phyloP scores from a whole-genome alignment of 106 monocot species.

The Dendrobium catenatum region DNA sequence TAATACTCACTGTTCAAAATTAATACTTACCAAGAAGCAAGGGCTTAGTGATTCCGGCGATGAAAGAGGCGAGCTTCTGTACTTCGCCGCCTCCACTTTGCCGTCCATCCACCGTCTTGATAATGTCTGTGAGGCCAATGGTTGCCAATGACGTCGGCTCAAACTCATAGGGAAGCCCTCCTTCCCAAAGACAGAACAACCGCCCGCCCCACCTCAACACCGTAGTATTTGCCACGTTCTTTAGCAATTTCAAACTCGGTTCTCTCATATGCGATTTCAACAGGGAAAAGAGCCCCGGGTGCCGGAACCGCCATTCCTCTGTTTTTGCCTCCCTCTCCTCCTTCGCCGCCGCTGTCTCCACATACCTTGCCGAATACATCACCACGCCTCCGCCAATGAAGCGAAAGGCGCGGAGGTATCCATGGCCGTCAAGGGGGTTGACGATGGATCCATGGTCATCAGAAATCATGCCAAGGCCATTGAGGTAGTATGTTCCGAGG shows the following conservation, averaged over 20 bases:
- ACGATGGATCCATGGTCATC: constrained; percentile 86
- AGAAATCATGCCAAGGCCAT: constrained; percentile 70
- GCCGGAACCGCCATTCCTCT: constrained; percentile 51
- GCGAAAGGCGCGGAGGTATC: constrained; percentile 75
- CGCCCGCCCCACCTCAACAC: constrained; percentile 61
- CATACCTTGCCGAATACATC: constrained; percentile 59
- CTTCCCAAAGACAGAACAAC: constrained; percentile 86
- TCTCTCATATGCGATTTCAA: constrained; percentile 23
- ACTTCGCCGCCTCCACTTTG: constrained; percentile 1
- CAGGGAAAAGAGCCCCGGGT: constrained; percentile 82
- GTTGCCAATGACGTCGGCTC: constrained; percentile 49
- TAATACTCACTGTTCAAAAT: too few species aligned
- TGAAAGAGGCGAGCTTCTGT: not conserved
- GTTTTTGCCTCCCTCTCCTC: constrained; percentile 41
- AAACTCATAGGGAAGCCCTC: constrained; percentile 75
- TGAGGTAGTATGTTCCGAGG: constrained; percentile 47
- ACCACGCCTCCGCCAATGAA: constrained; percentile 29
- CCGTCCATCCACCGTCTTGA: not conserved
- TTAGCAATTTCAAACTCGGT: constrained; percentile 50
- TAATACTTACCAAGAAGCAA: not conserved
- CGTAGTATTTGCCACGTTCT: constrained; percentile 91
- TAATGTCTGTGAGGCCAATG: constrained; percentile 35
- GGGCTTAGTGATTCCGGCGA: not conserved
- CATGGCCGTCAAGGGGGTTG: constrained; percentile 88
- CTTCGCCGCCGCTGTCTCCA: constrained; percentile 50